These are phyloP conservation scores for Penicillium cinerascens DNA, from an alignment of 495 filamentous ascomycete species.

Conservation along the genomic window DNA sequence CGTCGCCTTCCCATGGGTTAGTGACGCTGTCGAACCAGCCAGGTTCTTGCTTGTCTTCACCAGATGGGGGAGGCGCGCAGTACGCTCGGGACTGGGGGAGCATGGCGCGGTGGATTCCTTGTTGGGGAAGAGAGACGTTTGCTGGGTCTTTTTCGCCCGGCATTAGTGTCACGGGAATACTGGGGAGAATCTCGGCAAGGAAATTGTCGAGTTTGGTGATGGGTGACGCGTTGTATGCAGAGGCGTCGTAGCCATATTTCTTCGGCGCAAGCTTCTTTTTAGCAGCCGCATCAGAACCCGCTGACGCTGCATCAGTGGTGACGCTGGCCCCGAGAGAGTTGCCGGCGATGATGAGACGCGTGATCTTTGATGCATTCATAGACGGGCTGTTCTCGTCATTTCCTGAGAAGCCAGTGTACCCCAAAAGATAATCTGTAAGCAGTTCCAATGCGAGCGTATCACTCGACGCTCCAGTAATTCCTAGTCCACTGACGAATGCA, in stretches of 20 bases:
- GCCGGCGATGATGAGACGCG: conserved; percentile 84
- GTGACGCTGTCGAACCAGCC: conserved; percentile 88
- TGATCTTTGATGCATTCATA: conserved; percentile 59
- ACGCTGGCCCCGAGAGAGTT: conserved; percentile 71
- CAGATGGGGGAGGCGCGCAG: conserved; percentile 46
- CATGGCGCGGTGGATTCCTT: conserved; percentile 79
- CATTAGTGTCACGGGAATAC: conserved; percentile 75
- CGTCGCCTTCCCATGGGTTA: conserved; percentile 86
- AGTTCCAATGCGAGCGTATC: conserved; percentile 72
- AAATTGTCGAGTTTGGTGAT: conserved; percentile 81
- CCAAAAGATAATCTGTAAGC: conserved; percentile 81
- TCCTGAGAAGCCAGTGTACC: conserved; percentile 61
- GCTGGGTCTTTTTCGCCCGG: conserved; percentile 75
- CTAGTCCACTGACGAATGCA: conserved; percentile 84
- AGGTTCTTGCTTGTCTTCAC: conserved; percentile 42
- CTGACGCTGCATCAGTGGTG: conserved; percentile 22
- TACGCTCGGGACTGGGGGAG: conserved; percentile 72
- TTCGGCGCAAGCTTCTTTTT: conserved; percentile 54
- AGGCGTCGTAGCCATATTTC: conserved; percentile 93
- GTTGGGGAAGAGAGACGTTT: conserved; percentile 75
- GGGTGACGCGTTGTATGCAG: conserved; percentile 79
- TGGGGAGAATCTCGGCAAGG: conserved; percentile 73
- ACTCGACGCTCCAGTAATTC: conserved; percentile 69
- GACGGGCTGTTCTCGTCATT: conserved; percentile 44
- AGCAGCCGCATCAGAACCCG: conserved; percentile 22